A percentile compares a stretch with the other conserved stretches of the same genome.
Conservation (phyloP, 2,329 filamentous ascomycete species). For the Aspergillus caelatus region DNA sequence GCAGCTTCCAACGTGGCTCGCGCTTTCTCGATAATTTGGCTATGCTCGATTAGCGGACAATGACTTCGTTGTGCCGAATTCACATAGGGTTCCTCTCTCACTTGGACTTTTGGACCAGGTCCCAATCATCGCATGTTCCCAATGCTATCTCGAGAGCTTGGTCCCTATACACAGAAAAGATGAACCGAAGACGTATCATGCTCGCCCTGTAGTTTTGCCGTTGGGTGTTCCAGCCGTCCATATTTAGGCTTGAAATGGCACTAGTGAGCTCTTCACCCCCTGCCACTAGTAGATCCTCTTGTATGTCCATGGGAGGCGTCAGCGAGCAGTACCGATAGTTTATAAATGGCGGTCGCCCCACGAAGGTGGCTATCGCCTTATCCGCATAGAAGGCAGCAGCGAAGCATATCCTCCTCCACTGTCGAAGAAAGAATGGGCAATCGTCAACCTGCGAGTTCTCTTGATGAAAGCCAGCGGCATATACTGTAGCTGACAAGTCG, state of each 20-base stretch:
- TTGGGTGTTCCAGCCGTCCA: conserved; percentile 32
- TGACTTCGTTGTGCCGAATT: not conserved
- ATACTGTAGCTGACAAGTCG: conserved; percentile 51
- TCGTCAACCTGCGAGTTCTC: conserved; percentile 33
- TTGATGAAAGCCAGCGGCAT: conserved; percentile 53
- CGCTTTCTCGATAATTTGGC: conserved; percentile 30
- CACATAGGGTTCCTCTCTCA: conserved; percentile 17
- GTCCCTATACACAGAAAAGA: conserved; percentile 32
- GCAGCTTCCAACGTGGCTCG: conserved; percentile 28
- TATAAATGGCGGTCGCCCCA: conserved; percentile 54
- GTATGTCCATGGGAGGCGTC: conserved; percentile 38
- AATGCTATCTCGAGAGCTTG: conserved; percentile 36
- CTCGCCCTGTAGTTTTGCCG: conserved; percentile 23
- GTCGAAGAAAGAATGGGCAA: conserved; percentile 43
- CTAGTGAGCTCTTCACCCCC: conserved; percentile 27
- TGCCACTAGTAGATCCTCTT: conserved; percentile 30
- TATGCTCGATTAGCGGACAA: conserved; percentile 6
- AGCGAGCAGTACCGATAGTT: conserved; percentile 48
- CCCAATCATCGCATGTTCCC: conserved; percentile 25
- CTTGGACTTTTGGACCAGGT: conserved; percentile 31
- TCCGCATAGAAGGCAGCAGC: conserved; percentile 50
- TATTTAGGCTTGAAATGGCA: conserved; percentile 30
- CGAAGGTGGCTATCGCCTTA: conserved; percentile 53
- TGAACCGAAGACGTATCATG: conserved; percentile 29
- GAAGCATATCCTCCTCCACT: conserved; percentile 47